phyloP scores from a whole-genome alignment of 2,329 filamentous ascomycete genomes.

The Ophiosphaerella narmari region DNA sequence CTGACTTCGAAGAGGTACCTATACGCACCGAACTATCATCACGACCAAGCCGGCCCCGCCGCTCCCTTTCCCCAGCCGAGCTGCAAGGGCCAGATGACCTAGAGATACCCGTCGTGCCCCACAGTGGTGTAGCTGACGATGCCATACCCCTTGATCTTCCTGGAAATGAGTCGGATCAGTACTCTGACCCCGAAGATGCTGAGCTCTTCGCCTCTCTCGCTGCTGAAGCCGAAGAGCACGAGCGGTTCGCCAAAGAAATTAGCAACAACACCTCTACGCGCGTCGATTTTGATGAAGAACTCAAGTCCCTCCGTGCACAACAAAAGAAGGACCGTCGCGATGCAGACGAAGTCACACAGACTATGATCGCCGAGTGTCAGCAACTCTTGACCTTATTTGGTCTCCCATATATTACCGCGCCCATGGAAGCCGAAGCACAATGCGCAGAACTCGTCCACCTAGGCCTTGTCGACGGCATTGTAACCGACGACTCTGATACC shows the following conservation, averaged over 20 bases:
- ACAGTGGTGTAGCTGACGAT: slow-evolving; percentile 39
- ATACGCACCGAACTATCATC: slow-evolving; percentile 19
- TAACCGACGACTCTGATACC: slow-evolving; percentile 95
- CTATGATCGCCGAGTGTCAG: slow-evolving; percentile 96
- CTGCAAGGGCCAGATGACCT: slow-evolving; percentile 36
- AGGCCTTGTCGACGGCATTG: slow-evolving; percentile 92
- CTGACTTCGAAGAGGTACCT: slow-evolving; percentile 58
- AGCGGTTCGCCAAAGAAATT: slow-evolving; percentile 84
- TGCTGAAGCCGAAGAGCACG: slow-evolving; percentile 90
- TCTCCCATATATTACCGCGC: slow-evolving; percentile 93
- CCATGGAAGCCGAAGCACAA: slow-evolving; percentile 98
- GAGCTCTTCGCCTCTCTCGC: slow-evolving; percentile 86
- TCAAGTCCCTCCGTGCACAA: slow-evolving; percentile 85
- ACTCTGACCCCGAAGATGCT: slow-evolving; percentile 88
- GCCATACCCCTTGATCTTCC: slow-evolving; percentile 27
- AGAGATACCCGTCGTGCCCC: slow-evolving; percentile 33
- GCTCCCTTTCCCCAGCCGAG: slow-evolving; percentile 23
- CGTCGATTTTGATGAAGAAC: slow-evolving; percentile 82
- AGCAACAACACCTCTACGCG: slow-evolving; percentile 73
- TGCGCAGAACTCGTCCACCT: slow-evolving; percentile 88
- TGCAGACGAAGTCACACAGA: slow-evolving; percentile 93
- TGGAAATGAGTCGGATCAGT: slow-evolving; percentile 44
- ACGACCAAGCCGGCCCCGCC: slow-evolving; percentile 14
- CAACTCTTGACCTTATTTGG: slow-evolving; percentile 88
- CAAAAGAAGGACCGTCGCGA: slow-evolving; percentile 96